Percentiles rank a stretch among this genome's conserved stretches.
phyloP scores from a whole-genome alignment of 257 asterid genomes.

The Perilla frutescens region DNA sequence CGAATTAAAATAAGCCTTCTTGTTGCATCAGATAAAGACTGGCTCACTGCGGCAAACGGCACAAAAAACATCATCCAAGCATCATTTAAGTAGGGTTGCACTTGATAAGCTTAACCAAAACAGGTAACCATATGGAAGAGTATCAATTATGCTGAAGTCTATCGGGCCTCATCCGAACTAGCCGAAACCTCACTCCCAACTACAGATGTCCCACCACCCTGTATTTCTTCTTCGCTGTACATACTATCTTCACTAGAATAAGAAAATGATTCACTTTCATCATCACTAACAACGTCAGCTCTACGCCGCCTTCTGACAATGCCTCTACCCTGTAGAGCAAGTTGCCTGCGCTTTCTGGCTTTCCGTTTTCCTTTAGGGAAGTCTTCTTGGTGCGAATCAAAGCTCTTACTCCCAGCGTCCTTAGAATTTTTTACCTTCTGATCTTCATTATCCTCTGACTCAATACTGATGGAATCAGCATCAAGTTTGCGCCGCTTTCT shows the following conservation, averaged over 20 bases:
- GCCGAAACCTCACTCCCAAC: conserved; percentile 66
- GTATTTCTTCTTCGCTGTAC: conserved; percentile 79
- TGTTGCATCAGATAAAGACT: conserved; percentile 27
- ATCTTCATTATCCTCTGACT: conserved; percentile 78
- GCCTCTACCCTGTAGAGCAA: conserved; percentile 73
- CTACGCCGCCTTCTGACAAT: conserved; percentile 66
- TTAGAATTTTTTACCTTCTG: conserved; percentile 43
- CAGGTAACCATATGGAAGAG: not conserved
- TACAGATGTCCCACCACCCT: conserved; percentile 55
- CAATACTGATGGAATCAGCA: conserved; percentile 58
- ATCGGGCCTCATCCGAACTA: conserved; percentile 63
- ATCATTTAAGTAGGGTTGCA: not conserved
- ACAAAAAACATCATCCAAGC: not conserved
- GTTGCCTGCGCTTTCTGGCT: conserved; percentile 78
- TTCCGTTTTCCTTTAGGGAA: conserved; percentile 88
- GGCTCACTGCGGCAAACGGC: not conserved
- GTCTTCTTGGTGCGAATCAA: conserved; percentile 78
- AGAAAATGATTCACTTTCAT: conserved; percentile 70
- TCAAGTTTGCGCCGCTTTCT: conserved; percentile 81
- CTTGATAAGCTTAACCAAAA: not conserved
- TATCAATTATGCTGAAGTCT: conserved; percentile 2
- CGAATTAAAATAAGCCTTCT: conserved; percentile 19
- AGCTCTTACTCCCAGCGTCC: conserved; percentile 57
- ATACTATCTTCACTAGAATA: conserved; percentile 62
- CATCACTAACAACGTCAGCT: conserved; percentile 72